phyloP scores from a whole-genome alignment of 306 rosid genomes.

The Citrullus amarus region DNA sequence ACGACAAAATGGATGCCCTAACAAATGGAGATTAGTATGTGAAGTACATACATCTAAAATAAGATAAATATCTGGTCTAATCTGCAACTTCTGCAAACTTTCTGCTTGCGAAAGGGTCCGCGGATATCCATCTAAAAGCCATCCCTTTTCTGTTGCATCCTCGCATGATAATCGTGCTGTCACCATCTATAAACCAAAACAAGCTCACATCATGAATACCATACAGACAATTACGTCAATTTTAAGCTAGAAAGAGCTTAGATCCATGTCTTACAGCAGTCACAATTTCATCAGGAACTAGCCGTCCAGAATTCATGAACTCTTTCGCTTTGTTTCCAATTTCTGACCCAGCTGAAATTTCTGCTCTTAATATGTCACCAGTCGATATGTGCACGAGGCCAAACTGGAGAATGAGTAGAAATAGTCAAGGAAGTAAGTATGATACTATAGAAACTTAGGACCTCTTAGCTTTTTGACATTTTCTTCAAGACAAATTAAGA shows the following conservation, averaged over 20 bases:
- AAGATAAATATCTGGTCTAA: conserved; percentile 66
- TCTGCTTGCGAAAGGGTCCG: conserved; percentile 65
- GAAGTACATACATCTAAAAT: conserved; percentile 62
- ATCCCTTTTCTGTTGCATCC: conserved; percentile 67
- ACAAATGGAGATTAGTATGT: background rate
- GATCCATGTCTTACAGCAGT: conserved; percentile 42
- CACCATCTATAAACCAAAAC: conserved; percentile 53
- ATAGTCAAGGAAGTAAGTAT: conserved; percentile 3
- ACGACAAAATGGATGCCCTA: background rate
- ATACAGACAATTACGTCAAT: conserved; percentile 1
- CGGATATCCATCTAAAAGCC: conserved; percentile 98
- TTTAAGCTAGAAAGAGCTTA: conserved; percentile 10
- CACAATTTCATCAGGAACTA: conserved; percentile 94
- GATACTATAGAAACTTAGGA: background rate
- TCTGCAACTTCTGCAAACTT: conserved; percentile 59
- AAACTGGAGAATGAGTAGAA: conserved; percentile 39
- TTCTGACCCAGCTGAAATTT: conserved; percentile 76
- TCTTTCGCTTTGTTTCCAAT: conserved; percentile 86
- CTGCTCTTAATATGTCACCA: conserved; percentile 83
- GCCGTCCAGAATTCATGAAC: conserved; percentile 70
- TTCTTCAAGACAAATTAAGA: background rate
- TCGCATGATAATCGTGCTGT: conserved; percentile 48
- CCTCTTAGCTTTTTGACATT: background rate
- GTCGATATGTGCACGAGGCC: conserved; percentile 94
- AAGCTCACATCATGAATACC: background rate